phyloP scores from a whole-genome alignment of 805 yeast species.

The Candida namnaoensis region DNA sequence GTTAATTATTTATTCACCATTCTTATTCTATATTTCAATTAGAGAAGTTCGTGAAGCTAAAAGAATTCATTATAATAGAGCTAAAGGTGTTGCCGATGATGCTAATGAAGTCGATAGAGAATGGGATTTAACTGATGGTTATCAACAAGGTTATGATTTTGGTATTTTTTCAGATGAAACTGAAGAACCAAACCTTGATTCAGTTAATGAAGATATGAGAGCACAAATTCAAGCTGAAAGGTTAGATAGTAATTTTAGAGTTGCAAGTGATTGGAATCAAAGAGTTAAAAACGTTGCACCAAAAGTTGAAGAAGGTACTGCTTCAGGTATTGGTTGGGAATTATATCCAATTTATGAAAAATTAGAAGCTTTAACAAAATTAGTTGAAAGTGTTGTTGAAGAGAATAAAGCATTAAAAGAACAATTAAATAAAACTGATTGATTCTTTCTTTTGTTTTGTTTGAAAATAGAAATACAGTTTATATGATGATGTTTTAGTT shows the following conservation, averaged over 20 bases:
- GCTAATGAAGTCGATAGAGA: conserved; percentile 70
- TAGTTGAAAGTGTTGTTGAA: conserved; percentile 10
- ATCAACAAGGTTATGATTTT: conserved; percentile 22
- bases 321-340: conserved; percentile 57
- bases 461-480: too few species aligned
- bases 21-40: conserved; percentile 48
- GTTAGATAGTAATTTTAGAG: conserved; percentile 61
- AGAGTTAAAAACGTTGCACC: conserved; percentile 45
- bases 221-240: conserved; percentile 56
- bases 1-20: conserved; percentile 62
- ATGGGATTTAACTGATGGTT: conserved; percentile 83
- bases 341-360: conserved; percentile 44
- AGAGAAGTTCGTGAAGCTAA: conserved; percentile 62
- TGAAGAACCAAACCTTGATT: conserved; percentile 10
- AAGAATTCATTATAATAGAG: conserved; percentile 63
- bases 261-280: conserved; percentile 41
- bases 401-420: conserved; percentile 13
- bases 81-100: conserved; percentile 59
- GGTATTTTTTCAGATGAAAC: conserved; percentile 19
- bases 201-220: conserved; percentile 29
- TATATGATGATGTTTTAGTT: too few species aligned
- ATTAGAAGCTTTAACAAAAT: conserved; percentile 26
- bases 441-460: too few species aligned
- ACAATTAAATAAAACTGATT: not conserved
- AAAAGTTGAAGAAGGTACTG: conserved; percentile 48